Base-by-base conservation (phyloP, 2,329 filamentous ascomycete species). In the Beauveria bassiana region DNA sequence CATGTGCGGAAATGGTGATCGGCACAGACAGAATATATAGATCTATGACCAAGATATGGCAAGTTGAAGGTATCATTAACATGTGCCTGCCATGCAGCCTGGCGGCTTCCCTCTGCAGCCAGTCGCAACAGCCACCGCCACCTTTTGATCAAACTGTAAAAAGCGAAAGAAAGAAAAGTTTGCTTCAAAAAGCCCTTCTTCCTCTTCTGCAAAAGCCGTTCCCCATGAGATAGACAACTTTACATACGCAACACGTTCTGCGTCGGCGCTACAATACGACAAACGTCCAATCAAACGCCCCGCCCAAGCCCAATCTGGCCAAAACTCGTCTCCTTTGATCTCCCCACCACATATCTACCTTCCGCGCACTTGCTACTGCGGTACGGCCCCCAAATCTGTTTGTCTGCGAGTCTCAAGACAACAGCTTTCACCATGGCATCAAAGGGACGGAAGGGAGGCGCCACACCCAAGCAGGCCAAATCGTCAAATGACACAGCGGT, bases 231-330 rank as follows among this genome's bases (percentile, higher is more conserved):
- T 31, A 5, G 18, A 8, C 16, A 45, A 46, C 2, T 31, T 8
- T 45, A 24, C 40, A 5, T 26, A 26, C 5, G 24, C 24, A 26
- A 16, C 28, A 16, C 34, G 14, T 24, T 42, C n/a, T 31, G 34
- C 31, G 31, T 22, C 5, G 22, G 3, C 43, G n/a, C 28, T 8
- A 49, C 20, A 16, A 12, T 16, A 47, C 10, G 1, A 5, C 20
- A 49, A 58, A 46, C 20, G 43, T 43, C 59, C 59, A 61, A 61
- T 61, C 59, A 61, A 50, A 55, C 51, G 59, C 59, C 59, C 59
- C 59, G 59, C 59, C 43, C 42, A 50, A 55, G 59, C 59, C 59
- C 20, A 55, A 61, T 61, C 59, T 61, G 59, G 59, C 51, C 59
- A 61, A 49, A 55, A 46, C 58, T 26, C 42, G 42, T 26, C 58